phyloP scores from a whole-genome alignment of 2,329 filamentous ascomycete genomes.

The Sporothrix protearum region DNA sequence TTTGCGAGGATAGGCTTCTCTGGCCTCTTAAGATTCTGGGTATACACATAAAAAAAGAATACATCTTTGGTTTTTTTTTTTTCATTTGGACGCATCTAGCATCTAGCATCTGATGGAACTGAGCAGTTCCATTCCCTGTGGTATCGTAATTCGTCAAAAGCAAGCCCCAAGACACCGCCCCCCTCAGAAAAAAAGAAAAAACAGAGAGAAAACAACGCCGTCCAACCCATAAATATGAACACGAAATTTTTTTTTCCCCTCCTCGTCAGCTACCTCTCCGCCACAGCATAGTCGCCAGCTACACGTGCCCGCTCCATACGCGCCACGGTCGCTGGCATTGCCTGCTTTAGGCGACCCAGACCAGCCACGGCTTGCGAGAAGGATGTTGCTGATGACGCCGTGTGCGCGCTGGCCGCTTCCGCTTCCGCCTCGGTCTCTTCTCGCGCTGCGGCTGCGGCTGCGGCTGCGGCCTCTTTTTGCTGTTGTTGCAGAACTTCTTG shows the following conservation, averaged over 20 bases:
- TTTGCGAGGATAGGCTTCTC: background rate
- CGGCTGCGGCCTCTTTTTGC: conserved; percentile 33
- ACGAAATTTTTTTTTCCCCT: background rate
- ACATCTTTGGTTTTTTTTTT: conserved; percentile 6
- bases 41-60: conserved; percentile 17
- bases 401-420: background rate
- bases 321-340: conserved; percentile 60
- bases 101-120: background rate
- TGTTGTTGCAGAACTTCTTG: conserved; percentile 34
- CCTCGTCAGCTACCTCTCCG: conserved; percentile 32
- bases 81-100: too few species aligned
- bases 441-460: conserved; percentile 31
- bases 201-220: too few species aligned
- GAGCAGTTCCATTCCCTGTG: background rate
- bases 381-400: conserved; percentile 34
- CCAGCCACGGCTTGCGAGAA: conserved; percentile 45
- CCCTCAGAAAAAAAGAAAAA: too few species aligned
- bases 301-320: conserved; percentile 62
- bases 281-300: conserved; percentile 56
- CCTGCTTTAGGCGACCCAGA: conserved; percentile 53
- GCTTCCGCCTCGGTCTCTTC: conserved; percentile 22
- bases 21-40: conserved; percentile 8
- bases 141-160: conserved; percentile 6
- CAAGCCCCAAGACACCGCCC: background rate
- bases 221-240: conserved; percentile 3